These are phyloP conservation scores for Haplosporangium sp. DNA, from an alignment of 371 early-diverging fungal species.

Conservation along the genomic window DNA sequence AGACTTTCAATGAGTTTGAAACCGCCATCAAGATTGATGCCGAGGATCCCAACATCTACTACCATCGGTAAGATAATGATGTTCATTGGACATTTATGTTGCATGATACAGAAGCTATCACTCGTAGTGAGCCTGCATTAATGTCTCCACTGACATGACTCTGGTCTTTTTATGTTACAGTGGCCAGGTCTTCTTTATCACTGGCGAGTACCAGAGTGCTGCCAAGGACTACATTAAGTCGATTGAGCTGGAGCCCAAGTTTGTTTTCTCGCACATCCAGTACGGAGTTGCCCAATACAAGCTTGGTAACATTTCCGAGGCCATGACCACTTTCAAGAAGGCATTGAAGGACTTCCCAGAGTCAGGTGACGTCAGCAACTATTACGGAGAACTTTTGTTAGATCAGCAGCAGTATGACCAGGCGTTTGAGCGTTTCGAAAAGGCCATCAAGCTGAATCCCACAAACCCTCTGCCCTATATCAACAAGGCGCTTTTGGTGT, in stretches of 20 bases:
- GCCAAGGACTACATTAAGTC: conserved; percentile 87
- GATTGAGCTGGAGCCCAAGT: conserved; percentile 82
- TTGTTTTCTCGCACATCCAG: conserved; percentile 95
- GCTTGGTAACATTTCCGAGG: conserved; percentile 75
- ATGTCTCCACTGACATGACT: background rate
- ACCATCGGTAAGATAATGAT: conserved; percentile 67
- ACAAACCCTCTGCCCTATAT: conserved; percentile 92
- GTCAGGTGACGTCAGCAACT: conserved; percentile 93
- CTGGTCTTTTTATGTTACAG: conserved; percentile 1
- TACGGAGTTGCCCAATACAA: conserved; percentile 95
- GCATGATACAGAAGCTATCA: no score
- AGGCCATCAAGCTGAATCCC: conserved; percentile 77
- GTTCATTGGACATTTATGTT: background rate
- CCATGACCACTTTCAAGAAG: conserved; percentile 84
- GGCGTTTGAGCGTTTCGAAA: conserved; percentile 81
- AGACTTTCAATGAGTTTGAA: conserved; percentile 76
- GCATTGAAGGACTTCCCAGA: conserved; percentile 83
- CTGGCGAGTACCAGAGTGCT: conserved; percentile 82
- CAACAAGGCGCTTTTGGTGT: conserved; percentile 93
- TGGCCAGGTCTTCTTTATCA: conserved; percentile 74
- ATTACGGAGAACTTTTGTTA: conserved; percentile 93
- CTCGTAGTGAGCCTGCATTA: no score
- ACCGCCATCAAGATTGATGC: conserved; percentile 74
- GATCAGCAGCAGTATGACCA: conserved; percentile 87
- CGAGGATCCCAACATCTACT: conserved; percentile 82